Evolutionary conservation across 129 eudicot genomes (phyloP).

Genomic region (Artemisia tridentata): DNA sequence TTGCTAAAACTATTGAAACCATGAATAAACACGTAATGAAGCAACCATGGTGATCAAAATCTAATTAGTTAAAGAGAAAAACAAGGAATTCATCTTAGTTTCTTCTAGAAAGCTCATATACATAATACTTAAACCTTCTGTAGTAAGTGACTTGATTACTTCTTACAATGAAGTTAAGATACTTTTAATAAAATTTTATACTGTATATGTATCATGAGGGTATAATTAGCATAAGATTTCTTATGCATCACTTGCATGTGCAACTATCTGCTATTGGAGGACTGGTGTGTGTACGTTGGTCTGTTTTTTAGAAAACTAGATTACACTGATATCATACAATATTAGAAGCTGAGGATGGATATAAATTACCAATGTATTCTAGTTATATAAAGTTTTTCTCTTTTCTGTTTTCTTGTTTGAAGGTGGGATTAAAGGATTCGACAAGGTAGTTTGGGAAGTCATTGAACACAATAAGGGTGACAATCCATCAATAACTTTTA

Average conservation of each 20-base stretch:
- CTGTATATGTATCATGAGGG: no score
- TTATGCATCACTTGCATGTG: neutral
- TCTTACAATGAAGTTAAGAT: no score
- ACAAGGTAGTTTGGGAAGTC: constrained; percentile 93
- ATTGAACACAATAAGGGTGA: constrained; percentile 70
- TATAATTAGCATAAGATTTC: neutral
- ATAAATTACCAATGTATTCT: neutral
- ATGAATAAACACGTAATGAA: neutral
- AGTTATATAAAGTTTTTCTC: constrained; percentile 3
- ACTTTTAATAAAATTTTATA: neutral
- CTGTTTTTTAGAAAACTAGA: neutral
- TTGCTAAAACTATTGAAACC: neutral
- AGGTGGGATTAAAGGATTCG: constrained; percentile 93
- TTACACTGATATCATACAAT: neutral
- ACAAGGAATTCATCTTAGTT: no score
- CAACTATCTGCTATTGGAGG: neutral
- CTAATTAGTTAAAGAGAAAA: no score
- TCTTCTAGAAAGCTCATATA: no score
- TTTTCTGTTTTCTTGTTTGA: constrained; percentile 22
- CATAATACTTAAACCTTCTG: no score
- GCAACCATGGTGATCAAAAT: neutral
- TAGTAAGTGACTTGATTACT: no score
- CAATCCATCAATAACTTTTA: constrained; percentile 84
- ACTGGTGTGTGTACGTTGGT: no score
- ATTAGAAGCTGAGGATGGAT: neutral